Base-by-base conservation (phyloP, 2,329 filamentous ascomycete genomes). In the Nannizziopsis barbatae region DNA sequence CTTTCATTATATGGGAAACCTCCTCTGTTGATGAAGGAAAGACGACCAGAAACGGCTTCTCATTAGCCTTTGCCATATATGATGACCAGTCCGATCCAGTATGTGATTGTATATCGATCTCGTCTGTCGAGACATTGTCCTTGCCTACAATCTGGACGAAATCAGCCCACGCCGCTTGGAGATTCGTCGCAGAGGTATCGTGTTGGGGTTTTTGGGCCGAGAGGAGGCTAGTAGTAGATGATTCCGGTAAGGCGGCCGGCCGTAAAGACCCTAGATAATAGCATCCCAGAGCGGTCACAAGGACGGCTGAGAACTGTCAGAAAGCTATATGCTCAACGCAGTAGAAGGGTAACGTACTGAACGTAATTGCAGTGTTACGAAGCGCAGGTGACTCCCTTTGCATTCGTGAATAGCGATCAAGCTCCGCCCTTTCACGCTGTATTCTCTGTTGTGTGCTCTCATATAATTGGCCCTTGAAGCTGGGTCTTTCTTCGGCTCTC, bases 1-100 rank as follows among this genome's bases (percentile, higher is more conserved):
- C 70, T 69, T 90, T 89, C 82, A 94, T 90, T 51, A 95, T 79
- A 53, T 75, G 72, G n/a, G 84, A 83, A 7, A 94, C 87, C 57
- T 95, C 83, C 55, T 89, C 83, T 1, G 89, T 95, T 32, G 75
- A 79, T 38, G 68, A 72, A 0, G 88, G 89, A 61, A 81, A 90
- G 36, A 94, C 75, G 45, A 95, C 73, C 62, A 87, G 58, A 55
- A 73, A 73, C 1, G 70, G 70, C 44, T 60, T 64, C 53, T 74
- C 71, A 33, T 58, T 56, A 10, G 65, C 62, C 52, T 69, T 70
- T 6, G 56, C 57, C 2, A 61, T 58, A 50, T 74, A 74, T 2
- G 77, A 77, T 11, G 77, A 80, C 78, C 78, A 83, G 51, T 79
- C 76, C 1, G 77, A 80, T 6, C 77, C 77, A 6, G 77, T 69